These are phyloP conservation scores for Aspergillus panamensis DNA, from an alignment of 495 filamentous ascomycete species.

Conservation along the genomic window DNA sequence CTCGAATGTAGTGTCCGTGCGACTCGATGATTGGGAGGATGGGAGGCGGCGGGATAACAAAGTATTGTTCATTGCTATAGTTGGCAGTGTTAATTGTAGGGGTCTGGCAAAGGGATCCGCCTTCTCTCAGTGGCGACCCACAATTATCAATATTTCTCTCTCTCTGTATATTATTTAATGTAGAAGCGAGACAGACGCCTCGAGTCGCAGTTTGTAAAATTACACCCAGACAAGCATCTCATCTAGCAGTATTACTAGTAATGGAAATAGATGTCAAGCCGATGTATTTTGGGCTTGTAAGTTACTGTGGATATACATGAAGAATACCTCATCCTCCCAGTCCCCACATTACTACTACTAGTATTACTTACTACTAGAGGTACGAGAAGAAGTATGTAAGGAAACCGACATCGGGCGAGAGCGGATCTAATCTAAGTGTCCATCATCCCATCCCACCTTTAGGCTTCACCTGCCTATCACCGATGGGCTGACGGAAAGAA, in stretches of 20 bases:
- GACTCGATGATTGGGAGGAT: not conserved
- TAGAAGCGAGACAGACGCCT: too few relatives aligned
- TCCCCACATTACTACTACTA: not conserved
- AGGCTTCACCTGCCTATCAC: conserved; percentile 16
- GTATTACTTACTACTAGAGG: not conserved
- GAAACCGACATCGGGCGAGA: conserved; percentile 25
- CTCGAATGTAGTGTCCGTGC: not conserved
- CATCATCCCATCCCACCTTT: conserved; percentile 28
- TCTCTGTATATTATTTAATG: too few relatives aligned
- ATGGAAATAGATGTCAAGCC: not conserved
- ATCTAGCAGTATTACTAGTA: too few relatives aligned
- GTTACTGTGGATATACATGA: not conserved
- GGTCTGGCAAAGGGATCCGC: not conserved
- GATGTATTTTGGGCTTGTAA: not conserved
- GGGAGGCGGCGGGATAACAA: not conserved
- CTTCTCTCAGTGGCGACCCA: not conserved
- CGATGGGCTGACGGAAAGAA: not conserved
- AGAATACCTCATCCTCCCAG: not conserved
- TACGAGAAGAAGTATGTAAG: not conserved
- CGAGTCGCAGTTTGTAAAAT: too few relatives aligned
- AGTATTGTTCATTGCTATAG: not conserved
- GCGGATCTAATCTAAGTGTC: conserved; percentile 28
- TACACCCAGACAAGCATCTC: too few relatives aligned
- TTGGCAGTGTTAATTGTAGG: conserved; percentile 1
- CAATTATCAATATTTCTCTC: not conserved